Evolutionary conservation across 805 yeast species (phyloP), one percentile per base, ranked within the genome.

Genomic region (Wickerhamiella musiphila): DNA sequence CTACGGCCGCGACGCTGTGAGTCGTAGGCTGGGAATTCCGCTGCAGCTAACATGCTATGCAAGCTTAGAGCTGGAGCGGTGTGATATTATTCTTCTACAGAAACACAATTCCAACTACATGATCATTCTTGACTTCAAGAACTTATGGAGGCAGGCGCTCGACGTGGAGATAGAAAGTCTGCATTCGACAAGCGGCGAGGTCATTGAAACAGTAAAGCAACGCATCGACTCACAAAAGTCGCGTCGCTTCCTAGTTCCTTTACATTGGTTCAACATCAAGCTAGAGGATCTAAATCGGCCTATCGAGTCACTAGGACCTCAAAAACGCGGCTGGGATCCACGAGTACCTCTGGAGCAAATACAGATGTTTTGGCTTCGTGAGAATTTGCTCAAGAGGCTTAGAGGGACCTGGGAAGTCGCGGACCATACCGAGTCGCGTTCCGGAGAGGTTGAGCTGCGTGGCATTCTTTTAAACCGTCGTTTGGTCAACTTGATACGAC

Each of bases 351-450:
- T 57, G 67, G 71, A 68, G 7, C 81, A 78, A 37, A 73, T 70
- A 35, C 73, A 71, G 38, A 56, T 68, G 2, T 90, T 83, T 51
- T 86, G 98, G 98, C 67, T 77, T 40, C 57, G 93, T 35, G 71
- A 76, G 35, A 63, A 65, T 38, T 49, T 90, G 1, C 55, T 86
- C 32, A 59, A 64, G 28, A 57, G 58, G 11, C 43, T 90, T 4
- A 50, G 54, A 2, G 94, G 93, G 2, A 44, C 51, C 2, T 86
- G 98, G 98, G 20, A 11, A 42, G 44, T 19, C 31, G 14, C 21
- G 3, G 17, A 26, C 12, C 18, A 19, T 15, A 3, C 9, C n/a
- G 18, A n/a, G 9, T 28, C 33, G 21, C 52, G 73, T 18, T 32
- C 41, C 1, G 93, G 93, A 1, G 48, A 51, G 14, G 61, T 81